Conservation (phyloP, 2,329 filamentous ascomycete species). For the Aspergillus sp. region DNA sequence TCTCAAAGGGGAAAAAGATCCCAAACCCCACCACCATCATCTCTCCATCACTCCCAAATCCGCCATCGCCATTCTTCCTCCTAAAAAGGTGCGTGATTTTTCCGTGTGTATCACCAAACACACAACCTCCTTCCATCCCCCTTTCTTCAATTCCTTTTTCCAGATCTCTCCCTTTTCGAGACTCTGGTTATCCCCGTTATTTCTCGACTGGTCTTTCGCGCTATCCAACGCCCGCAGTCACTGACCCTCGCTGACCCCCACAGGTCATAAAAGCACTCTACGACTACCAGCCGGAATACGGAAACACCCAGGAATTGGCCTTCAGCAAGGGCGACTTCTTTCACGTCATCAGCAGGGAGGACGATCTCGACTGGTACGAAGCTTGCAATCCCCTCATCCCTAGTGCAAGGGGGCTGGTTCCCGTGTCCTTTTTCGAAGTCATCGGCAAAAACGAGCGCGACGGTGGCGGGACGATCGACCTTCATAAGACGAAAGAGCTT, state of each 20-base stretch:
- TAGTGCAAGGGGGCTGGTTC: constrained; percentile 84
- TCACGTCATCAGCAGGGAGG: constrained; percentile 93
- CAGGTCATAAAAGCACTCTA: constrained; percentile 97
- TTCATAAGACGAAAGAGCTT: constrained; percentile 56
- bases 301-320: constrained; percentile 69
- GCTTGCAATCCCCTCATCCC: constrained; percentile 88
- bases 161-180: not conserved
- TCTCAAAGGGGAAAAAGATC: constrained; percentile 81
- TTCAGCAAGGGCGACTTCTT: constrained; percentile 97
- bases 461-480: constrained; percentile 66
- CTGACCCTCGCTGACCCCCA: constrained; percentile 1
- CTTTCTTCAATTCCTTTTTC: constrained; percentile 5
- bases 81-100: constrained; percentile 71
- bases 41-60: constrained; percentile 81
- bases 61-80: constrained; percentile 81
- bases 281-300: constrained; percentile 76
- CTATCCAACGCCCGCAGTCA: not conserved
- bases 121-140: constrained; percentile 1
- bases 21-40: constrained; percentile 46
- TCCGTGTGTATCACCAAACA: constrained; percentile 9
- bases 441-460: constrained; percentile 90
- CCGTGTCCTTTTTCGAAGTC: constrained; percentile 88
- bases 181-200: not conserved
- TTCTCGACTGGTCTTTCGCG: constrained; percentile 1
- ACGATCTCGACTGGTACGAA: constrained; percentile 96